phyloP scores from a whole-genome alignment of 1,284 basidiomycete species.

The Schizopora paradoxa region DNA sequence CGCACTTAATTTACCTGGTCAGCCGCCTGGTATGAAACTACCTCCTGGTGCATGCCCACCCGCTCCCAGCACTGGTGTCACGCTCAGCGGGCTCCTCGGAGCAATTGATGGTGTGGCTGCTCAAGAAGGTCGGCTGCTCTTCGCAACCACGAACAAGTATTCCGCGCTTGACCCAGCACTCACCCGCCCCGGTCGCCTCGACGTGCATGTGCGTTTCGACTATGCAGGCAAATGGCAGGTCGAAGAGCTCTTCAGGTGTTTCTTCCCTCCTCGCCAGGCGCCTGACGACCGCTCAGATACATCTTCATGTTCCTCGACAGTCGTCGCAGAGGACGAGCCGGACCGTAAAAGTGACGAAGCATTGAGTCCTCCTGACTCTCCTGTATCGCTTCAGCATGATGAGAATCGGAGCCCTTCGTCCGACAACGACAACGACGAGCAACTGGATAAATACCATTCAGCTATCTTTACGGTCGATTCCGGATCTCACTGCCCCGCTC shows the following conservation, averaged over 20 bases:
- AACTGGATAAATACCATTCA: background rate
- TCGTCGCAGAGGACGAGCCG: slow-evolving; percentile 18
- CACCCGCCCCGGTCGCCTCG: slow-evolving; percentile 74
- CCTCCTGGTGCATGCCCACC: slow-evolving; percentile 13
- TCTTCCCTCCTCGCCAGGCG: slow-evolving; percentile 61
- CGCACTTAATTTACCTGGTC: slow-evolving; percentile 13
- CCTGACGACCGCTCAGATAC: too few relatives aligned
- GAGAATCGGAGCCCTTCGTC: background rate
- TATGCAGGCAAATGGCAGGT: slow-evolving; percentile 65
- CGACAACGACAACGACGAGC: background rate
- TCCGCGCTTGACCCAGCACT: slow-evolving; percentile 63
- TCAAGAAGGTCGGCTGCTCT: slow-evolving; percentile 71
- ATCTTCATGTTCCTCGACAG: slow-evolving; percentile 23
- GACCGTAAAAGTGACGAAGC: slow-evolving; percentile 18
- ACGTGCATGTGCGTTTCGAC: slow-evolving; percentile 71
- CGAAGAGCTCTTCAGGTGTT: slow-evolving; percentile 54
- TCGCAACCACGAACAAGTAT: slow-evolving; percentile 75
- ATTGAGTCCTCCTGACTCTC: slow-evolving; percentile 15
- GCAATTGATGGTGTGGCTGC: slow-evolving; percentile 72
- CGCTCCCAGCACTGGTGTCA: slow-evolving; percentile 34
- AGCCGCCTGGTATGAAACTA: slow-evolving; percentile 6
- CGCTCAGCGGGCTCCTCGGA: slow-evolving; percentile 67
- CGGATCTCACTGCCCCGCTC: slow-evolving; percentile 26
- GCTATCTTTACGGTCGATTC: background rate
- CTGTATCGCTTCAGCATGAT: slow-evolving; percentile 1